These are phyloP conservation scores for Carex arenaria DNA, from an alignment of 202 grass and related monocot genomes.

Conservation along the genomic window DNA sequence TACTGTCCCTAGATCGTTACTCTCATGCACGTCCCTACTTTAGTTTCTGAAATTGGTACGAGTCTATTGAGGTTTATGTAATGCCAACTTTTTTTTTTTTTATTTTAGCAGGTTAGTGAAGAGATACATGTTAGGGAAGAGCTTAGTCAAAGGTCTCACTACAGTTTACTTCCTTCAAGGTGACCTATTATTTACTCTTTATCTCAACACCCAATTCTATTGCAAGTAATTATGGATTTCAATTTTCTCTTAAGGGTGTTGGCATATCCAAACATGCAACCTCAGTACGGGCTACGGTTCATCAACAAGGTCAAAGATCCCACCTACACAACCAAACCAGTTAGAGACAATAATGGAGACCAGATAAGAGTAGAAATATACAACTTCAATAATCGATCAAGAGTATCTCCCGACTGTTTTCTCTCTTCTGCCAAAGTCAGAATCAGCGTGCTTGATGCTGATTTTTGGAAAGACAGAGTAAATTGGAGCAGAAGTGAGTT, in stretches of 20 bases:
- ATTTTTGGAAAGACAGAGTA: constrained; percentile 34
- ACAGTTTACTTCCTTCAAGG: not conserved
- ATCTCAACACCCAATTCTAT: not conserved
- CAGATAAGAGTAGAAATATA: constrained; percentile 42
- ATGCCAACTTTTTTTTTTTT: too few species aligned
- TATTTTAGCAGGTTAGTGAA: not conserved
- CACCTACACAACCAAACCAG: not conserved
- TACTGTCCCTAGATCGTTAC: too few species aligned
- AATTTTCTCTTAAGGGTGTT: constrained; percentile 12
- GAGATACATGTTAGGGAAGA: not conserved
- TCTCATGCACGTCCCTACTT: too few species aligned
- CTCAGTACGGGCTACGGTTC: constrained; percentile 15
- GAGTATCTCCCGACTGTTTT: constrained; percentile 26
- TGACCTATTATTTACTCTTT: not conserved
- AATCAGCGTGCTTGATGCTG: constrained; percentile 48
- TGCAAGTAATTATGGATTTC: constrained; percentile 4
- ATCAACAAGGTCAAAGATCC: not conserved
- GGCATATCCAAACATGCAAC: not conserved
- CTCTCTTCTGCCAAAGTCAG: constrained; percentile 51
- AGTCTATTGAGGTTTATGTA: too few species aligned
- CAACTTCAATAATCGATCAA: constrained; percentile 10
- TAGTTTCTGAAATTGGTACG: too few species aligned
- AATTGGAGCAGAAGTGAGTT: constrained; percentile 46
- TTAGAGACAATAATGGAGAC: not conserved
- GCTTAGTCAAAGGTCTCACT: not conserved